These are phyloP conservation scores for Graphium sp. DNA, from an alignment of 2,329 filamentous ascomycete genomes.

Conservation along the genomic window DNA sequence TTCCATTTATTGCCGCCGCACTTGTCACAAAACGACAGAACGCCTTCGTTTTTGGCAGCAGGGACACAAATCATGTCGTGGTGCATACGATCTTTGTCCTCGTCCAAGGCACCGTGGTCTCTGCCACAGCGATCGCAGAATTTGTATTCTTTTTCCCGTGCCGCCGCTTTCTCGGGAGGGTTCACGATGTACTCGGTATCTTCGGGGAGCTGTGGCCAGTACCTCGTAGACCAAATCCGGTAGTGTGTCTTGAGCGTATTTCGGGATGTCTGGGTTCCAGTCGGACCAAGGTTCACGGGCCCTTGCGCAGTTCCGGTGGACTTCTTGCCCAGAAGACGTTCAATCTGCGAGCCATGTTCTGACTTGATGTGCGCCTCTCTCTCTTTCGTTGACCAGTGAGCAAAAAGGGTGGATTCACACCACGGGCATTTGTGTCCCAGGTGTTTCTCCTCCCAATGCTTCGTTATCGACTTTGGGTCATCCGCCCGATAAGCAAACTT, in stretches of 20 bases:
- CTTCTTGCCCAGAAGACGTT: too few relatives aligned
- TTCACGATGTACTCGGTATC: too few relatives aligned
- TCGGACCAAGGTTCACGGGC: too few relatives aligned
- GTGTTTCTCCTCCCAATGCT: conserved; percentile 17
- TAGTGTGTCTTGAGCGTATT: too few relatives aligned
- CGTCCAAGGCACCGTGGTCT: conserved; percentile 7
- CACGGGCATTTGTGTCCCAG: conserved; percentile 12
- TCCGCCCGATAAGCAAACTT: conserved; percentile 11
- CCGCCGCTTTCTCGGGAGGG: conserved; percentile 5
- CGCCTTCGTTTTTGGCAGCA: conserved; percentile 5
- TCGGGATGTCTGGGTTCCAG: too few relatives aligned
- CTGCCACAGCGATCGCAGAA: conserved; percentile 11
- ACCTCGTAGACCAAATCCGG: too few relatives aligned
- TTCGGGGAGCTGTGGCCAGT: too few relatives aligned
- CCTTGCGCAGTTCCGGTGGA: too few relatives aligned
- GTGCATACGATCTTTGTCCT: conserved; percentile 7
- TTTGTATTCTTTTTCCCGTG: conserved; percentile 6
- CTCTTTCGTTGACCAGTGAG: conserved; percentile 9
- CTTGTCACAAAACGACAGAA: conserved; percentile 7
- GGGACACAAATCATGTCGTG: conserved; percentile 9
- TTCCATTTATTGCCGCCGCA: conserved; percentile 7
- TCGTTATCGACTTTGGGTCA: conserved; percentile 12
- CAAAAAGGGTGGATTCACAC: conserved; percentile 11
- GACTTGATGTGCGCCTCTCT: conserved; percentile 11
- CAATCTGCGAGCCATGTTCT: too few relatives aligned